Base-by-base conservation (phyloP, 1,284 basidiomycete species). In the Microbotryum violaceum region DNA sequence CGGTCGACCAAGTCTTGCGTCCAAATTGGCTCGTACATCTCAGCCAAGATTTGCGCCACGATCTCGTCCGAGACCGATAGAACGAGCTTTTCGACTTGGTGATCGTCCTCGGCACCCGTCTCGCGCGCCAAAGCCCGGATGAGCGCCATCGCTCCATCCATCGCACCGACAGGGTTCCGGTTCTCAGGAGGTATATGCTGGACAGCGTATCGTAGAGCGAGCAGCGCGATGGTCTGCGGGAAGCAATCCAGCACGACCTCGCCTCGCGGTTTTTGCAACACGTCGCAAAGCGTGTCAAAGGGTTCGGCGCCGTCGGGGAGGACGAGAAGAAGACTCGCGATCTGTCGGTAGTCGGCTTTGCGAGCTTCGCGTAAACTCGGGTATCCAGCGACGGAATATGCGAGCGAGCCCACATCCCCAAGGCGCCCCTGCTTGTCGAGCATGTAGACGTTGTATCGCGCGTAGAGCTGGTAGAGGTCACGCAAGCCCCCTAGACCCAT, bases 401-500 rank as follows among this genome's bases (percentile, higher is more conserved):
- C 85, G 18, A 94, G 77, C 20, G 79, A 78, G 57, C 60, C 57
- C 2, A 54, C 42, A 46, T 55, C 3, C 18, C 60, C 60, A 46
- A 86, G 76, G 42, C 90, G 81, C 63, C 87, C 83, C 29, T 80
- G 76, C 4, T 64, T 67, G 8, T 68, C 65, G 2, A 60, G 54
- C 0, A 71, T 71, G 58, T 65, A 70, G 16, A 76, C 68, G 61
- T 94, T 79, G 67, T 90, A 86, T 1, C 84, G 83, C 0, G 87
- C 85, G 73, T 96, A 91, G 6, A 84, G 80, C 63, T 85, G 80
- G 71, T 89, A 97, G 6, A 97, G 80, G 4, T 80, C 78, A 6
- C 83, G 79, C n/a, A 86, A 78, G 3, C 77, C 78, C 2, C 75
- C 62, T 51, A 97, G 77, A 12, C 91, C 91, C 60, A 97, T 79